phyloP scores from a whole-genome alignment of 331 rosid genomes.

The Pyrus hybrid region DNA sequence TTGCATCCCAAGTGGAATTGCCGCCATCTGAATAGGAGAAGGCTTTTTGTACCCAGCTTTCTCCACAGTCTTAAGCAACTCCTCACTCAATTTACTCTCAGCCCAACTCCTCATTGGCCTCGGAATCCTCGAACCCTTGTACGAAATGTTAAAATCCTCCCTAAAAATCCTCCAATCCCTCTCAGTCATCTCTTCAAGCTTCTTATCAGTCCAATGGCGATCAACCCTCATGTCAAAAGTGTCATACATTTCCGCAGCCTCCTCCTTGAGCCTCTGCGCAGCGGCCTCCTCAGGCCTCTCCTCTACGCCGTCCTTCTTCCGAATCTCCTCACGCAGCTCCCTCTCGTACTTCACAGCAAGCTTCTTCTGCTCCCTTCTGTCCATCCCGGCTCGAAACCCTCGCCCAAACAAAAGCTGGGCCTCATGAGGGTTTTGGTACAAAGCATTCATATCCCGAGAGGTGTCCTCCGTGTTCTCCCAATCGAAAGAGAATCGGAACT shows the following conservation, averaged over 20 bases:
- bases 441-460: constrained; percentile 68
- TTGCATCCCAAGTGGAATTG: constrained; percentile 75
- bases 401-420: constrained; percentile 80
- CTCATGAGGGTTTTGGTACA: constrained; percentile 87
- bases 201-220: constrained; percentile 86
- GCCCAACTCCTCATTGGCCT: constrained; percentile 81
- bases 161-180: constrained; percentile 87
- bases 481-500: constrained; percentile 78
- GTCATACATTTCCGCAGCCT: constrained; percentile 67
- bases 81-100: constrained; percentile 61
- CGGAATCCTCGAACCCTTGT: constrained; percentile 79
- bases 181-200: constrained; percentile 80
- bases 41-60: constrained; percentile 80
- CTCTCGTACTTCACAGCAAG: constrained; percentile 85
- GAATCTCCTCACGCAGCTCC: constrained; percentile 65
- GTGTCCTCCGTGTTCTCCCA: constrained; percentile 93
- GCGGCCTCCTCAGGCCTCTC: constrained; percentile 83
- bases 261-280: constrained; percentile 65
- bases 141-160: constrained; percentile 78
- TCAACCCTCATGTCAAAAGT: constrained; percentile 86
- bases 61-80: constrained; percentile 73
- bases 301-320: constrained; percentile 65
- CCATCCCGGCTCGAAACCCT: constrained; percentile 86
- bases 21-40: constrained; percentile 93
- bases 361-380: constrained; percentile 88